Percentiles rank a stretch among this genome's conserved stretches.
Evolutionary conservation across 176 grass and related monocot genomes (phyloP).

Genomic region (Neostapfia colusana): DNA sequence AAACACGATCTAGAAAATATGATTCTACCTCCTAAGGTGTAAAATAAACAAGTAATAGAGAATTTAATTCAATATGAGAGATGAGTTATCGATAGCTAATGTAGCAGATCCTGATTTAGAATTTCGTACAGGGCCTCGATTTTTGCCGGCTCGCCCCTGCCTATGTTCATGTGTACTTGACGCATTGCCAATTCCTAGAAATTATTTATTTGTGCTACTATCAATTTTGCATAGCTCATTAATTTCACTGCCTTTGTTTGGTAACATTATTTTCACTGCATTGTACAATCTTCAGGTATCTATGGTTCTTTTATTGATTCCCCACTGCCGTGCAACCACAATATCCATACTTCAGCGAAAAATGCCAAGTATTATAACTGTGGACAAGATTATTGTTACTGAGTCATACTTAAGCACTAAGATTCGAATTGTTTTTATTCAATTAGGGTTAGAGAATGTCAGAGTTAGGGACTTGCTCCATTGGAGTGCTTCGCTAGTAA

Average conservation of each 20-base stretch:
- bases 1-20: no score
- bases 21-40: no score
- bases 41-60: no score
- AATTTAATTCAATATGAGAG: no score
- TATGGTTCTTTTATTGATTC: background rate
- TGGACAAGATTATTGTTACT: background rate
- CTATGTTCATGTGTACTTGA: slow-evolving; percentile 6
- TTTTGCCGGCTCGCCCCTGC: no score
- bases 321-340: background rate
- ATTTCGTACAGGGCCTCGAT: no score
- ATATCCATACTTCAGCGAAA: background rate
- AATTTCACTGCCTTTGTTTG: slow-evolving; percentile 16
- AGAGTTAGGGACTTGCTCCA: slow-evolving; percentile 3
- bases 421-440: slow-evolving; percentile 18
- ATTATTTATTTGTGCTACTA: background rate
- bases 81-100: no score
- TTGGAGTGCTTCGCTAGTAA: slow-evolving; percentile 13
- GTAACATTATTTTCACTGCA: no score
- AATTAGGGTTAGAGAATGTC: background rate
- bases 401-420: slow-evolving; percentile 19
- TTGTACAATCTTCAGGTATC: no score
- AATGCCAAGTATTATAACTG: background rate
- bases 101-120: no score
- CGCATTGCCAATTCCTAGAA: background rate
- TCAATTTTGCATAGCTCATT: background rate